Evolutionary conservation across 2,329 filamentous ascomycete species (phyloP).

Genomic region (Ascochyta viciae-villosae): DNA sequence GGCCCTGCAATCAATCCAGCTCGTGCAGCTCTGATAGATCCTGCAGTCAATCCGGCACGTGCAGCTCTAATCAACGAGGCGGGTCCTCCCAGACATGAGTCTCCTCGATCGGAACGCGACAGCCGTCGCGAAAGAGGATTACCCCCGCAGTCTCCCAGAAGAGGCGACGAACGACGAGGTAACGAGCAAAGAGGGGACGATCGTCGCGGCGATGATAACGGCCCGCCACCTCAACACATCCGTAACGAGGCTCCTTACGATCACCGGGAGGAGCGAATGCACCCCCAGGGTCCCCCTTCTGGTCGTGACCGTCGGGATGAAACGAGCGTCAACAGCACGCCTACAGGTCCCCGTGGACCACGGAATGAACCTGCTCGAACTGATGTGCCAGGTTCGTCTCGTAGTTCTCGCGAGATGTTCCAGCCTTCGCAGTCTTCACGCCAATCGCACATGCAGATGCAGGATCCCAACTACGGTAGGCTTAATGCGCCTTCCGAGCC

Average conservation of each 20-base stretch:
- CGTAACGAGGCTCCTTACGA: constrained; percentile 37
- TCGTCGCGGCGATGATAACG: constrained; percentile 38
- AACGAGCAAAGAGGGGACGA: constrained; percentile 32
- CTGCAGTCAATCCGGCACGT: constrained; percentile 52
- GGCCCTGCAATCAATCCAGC: constrained; percentile 52
- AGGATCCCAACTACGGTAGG: constrained; percentile 58
- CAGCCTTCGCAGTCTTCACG: constrained; percentile 44
- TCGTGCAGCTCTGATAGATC: constrained; percentile 50
- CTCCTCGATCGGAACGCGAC: constrained; percentile 37
- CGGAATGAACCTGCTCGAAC: constrained; percentile 40
- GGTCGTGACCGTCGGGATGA: constrained; percentile 51
- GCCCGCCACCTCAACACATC: constrained; percentile 29
- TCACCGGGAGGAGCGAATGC: constrained; percentile 42
- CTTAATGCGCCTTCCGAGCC: constrained; percentile 57
- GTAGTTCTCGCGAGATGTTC: constrained; percentile 50
- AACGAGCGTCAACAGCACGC: constrained; percentile 48
- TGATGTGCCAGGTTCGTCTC: constrained; percentile 18
- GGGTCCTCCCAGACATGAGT: constrained; percentile 39
- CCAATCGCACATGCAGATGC: constrained; percentile 43
- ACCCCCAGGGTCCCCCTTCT: constrained; percentile 28
- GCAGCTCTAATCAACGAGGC: constrained; percentile 51
- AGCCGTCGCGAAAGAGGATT: constrained; percentile 40
- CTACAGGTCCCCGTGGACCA: constrained; percentile 61
- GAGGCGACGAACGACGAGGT: constrained; percentile 31
- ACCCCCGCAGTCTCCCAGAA: constrained; percentile 40